Base-by-base conservation (phyloP, 1,284 basidiomycete genomes). In the Ustanciosporium gigantosporum region DNA sequence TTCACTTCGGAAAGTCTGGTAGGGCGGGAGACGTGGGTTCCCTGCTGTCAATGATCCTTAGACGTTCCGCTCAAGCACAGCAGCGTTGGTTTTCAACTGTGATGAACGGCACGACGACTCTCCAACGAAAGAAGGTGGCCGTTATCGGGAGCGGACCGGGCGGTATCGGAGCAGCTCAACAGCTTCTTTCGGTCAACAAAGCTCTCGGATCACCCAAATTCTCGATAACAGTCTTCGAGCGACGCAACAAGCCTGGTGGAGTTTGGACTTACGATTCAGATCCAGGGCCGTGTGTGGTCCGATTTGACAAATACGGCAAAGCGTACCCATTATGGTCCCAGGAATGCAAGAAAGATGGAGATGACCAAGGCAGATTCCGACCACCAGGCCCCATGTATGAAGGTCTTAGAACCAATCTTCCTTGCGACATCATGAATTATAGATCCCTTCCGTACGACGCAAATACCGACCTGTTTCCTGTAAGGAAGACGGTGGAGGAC, bases 91-190 rank as follows among this genome's bases (percentile, higher is more conserved):
- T n/a, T n/a, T n/a, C n/a, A n/a, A n/a, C n/a, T n/a, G n/a, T n/a
- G n/a, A n/a, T n/a, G n/a, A n/a, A n/a, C n/a, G n/a, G n/a, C n/a
- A n/a, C n/a, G n/a, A n/a, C n/a, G n/a, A n/a, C n/a, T n/a, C n/a
- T n/a, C n/a, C n/a, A n/a, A n/a, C n/a, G n/a, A n/a, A 35, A 31
- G 15, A 16, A 80, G 20, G 66, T 82, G 16, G 80, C 79, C 4
- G 64, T 82, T 25, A 76, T 82, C 15, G 81, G 81, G 13, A 79
- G 73, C 0, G 81, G 81, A 13, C 72, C 79, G 15, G 65, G 78
- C 0, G 81, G 81, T 0, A 65, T 83, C 11, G 71, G 78, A 0
- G 78, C 79, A 20, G 70, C 79, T 6, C 74, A 78, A 35, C 79
- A 81, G 45, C 51, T 79, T 2, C 57, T 78, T 5, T 68, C 56